These are phyloP conservation scores for Wickerhamiella kurtzmanii DNA, from an alignment of 805 yeast species.

Conservation along the genomic window DNA sequence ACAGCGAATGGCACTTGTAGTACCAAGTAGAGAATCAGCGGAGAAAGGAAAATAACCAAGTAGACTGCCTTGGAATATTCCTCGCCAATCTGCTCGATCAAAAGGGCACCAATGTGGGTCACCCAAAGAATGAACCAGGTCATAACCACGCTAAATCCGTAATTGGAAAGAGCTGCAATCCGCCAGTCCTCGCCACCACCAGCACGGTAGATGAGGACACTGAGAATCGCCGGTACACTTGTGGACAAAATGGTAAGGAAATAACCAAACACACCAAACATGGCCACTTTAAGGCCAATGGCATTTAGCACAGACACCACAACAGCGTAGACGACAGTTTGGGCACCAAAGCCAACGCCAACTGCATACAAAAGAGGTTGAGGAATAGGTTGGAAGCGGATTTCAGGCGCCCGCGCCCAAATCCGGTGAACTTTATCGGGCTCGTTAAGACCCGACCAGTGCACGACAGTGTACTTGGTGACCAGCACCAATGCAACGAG, in stretches of 20 bases:
- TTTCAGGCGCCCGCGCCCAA: conserved; percentile 22
- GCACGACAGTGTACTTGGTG: conserved; percentile 16
- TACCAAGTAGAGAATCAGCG: conserved; percentile 1
- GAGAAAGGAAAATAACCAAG: not conserved
- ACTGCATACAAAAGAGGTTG: conserved; percentile 18
- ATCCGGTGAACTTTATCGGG: conserved; percentile 22
- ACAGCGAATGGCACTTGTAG: conserved; percentile 18
- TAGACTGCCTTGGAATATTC: not conserved
- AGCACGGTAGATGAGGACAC: conserved; percentile 19
- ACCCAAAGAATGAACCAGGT: not conserved
- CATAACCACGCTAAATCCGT: conserved; percentile 13
- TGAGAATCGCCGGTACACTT: conserved; percentile 12
- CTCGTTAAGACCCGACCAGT: conserved; percentile 21
- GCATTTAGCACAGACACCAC: conserved; percentile 6
- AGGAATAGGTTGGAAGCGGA: conserved; percentile 21
- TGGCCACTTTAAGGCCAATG: conserved; percentile 5
- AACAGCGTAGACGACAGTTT: conserved; percentile 14
- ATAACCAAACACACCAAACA: conserved; percentile 2
- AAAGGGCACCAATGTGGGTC: conserved; percentile 1
- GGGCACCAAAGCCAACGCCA: conserved; percentile 19
- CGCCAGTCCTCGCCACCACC: conserved; percentile 16
- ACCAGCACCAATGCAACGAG: conserved; percentile 14
- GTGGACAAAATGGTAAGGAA: conserved; percentile 4
- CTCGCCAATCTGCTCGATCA: conserved; percentile 1
- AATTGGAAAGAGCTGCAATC: conserved; percentile 10